Percentiles rank a stretch among this genome's conserved stretches.
Evolutionary conservation across 2,329 filamentous ascomycete species (phyloP).

Genomic region (Phaeoacremonium minimum): DNA sequence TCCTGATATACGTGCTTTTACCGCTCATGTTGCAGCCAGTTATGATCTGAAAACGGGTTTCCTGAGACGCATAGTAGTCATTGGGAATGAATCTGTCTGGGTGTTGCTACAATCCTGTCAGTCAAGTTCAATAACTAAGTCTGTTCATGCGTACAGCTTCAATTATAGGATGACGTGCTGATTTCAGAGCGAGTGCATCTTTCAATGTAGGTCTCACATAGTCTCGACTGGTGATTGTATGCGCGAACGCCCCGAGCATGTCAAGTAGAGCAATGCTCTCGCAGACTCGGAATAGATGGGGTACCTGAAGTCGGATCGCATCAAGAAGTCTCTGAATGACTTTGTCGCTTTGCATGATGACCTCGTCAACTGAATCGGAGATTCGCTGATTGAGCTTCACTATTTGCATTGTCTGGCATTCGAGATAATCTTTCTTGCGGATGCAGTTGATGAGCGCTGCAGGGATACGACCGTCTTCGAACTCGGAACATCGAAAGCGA

Average conservation of each 20-base stretch:
- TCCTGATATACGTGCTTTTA: conserved; percentile 91
- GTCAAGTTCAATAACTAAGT: not conserved
- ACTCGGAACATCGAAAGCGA: conserved; percentile 55
- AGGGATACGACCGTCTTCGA: conserved; percentile 58
- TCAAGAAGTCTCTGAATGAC: conserved; percentile 69
- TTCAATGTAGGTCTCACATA: conserved; percentile 62
- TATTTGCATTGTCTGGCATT: conserved; percentile 83
- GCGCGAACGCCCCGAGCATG: conserved; percentile 74
- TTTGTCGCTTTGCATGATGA: conserved; percentile 76
- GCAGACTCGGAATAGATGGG: conserved; percentile 75
- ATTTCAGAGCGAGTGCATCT: conserved; percentile 60
- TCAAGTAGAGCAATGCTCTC: conserved; percentile 85
- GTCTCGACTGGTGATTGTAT: conserved; percentile 64
- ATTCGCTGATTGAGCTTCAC: conserved; percentile 78
- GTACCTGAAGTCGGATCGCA: conserved; percentile 67
- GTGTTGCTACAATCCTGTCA: not conserved
- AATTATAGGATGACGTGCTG: conserved; percentile 64
- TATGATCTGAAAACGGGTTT: conserved; percentile 84
- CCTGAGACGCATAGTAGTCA: conserved; percentile 78
- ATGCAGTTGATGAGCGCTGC: conserved; percentile 73
- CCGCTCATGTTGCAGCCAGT: conserved; percentile 98
- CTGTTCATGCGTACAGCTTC: conserved; percentile 47
- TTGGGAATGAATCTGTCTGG: conserved; percentile 73
- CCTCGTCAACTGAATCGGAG: conserved; percentile 76
- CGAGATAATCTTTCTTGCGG: conserved; percentile 68